phyloP scores from a whole-genome alignment of 2,329 filamentous ascomycete species.

The Fusarium sp. region DNA sequence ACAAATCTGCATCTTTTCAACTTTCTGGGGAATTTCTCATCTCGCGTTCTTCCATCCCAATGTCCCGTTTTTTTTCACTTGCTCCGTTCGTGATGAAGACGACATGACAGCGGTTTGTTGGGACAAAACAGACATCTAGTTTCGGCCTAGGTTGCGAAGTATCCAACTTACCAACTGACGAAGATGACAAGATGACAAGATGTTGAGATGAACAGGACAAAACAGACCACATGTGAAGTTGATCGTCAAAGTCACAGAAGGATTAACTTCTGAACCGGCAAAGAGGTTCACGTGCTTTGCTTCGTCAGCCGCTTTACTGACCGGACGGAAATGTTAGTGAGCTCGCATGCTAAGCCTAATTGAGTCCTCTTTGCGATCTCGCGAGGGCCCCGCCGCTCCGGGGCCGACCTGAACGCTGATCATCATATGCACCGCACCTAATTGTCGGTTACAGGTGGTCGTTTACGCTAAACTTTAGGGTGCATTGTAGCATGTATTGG shows the following conservation, averaged over 20 bases:
- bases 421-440: neutral
- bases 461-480: neutral
- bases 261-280: neutral
- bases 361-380: constrained; percentile 35
- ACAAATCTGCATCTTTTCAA: neutral
- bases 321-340: neutral
- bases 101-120: neutral
- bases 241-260: neutral
- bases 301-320: neutral
- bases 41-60: neutral
- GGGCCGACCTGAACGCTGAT: constrained; percentile 13
- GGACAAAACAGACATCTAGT: neutral
- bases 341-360: constrained; percentile 47
- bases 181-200: neutral
- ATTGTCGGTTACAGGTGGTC: neutral
- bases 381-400: no score
- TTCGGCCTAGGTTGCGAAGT: constrained; percentile 41
- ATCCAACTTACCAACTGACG: neutral
- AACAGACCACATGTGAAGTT: constrained; percentile 6
- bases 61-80: neutral
- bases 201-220: no score
- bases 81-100: neutral
- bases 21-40: neutral
- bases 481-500: neutral
- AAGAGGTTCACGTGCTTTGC: neutral